A percentile compares a stretch with the other conserved stretches of the same genome.
Evolutionary conservation across 1,284 basidiomycete genomes (phyloP).

Genomic region (Ceratobasidium sp.): DNA sequence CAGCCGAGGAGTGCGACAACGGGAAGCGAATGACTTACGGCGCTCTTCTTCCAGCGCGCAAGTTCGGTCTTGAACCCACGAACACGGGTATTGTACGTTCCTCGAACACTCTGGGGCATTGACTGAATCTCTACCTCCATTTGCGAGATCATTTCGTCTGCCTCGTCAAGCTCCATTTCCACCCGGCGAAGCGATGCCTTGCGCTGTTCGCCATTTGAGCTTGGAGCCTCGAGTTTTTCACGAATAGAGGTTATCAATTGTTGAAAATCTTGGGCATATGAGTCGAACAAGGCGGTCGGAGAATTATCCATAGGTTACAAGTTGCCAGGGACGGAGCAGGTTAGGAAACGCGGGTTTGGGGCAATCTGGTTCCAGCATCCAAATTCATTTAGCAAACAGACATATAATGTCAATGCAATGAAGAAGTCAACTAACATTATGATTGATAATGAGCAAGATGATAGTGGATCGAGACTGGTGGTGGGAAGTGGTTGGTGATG

Average conservation of each 20-base stretch:
- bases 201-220: slow-evolving; percentile 75
- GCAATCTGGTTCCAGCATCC: neutral
- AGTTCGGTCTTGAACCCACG: slow-evolving; percentile 79
- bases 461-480: slow-evolving; percentile 8
- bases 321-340: neutral
- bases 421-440: slow-evolving; percentile 11
- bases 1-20: slow-evolving; percentile 6
- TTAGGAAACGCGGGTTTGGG: neutral
- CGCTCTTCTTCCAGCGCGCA: slow-evolving; percentile 78
- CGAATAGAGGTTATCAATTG: slow-evolving; percentile 76
- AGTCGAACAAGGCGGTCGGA: slow-evolving; percentile 82
- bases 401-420: too few relatives aligned
- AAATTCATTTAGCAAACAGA: neutral
- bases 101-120: slow-evolving; percentile 86
- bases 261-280: slow-evolving; percentile 84
- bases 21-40: slow-evolving; percentile 58
- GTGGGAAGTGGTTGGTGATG: slow-evolving; percentile 15
- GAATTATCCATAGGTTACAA: slow-evolving; percentile 74
- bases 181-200: slow-evolving; percentile 86
- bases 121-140: slow-evolving; percentile 99
- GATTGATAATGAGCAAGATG: neutral
- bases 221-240: slow-evolving; percentile 74
- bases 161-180: slow-evolving; percentile 97
- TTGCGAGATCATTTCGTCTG: slow-evolving; percentile 98
- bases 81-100: slow-evolving; percentile 80